phyloP scores from a whole-genome alignment of 208 protist genomes.

The Herpetomonas muscarum region DNA sequence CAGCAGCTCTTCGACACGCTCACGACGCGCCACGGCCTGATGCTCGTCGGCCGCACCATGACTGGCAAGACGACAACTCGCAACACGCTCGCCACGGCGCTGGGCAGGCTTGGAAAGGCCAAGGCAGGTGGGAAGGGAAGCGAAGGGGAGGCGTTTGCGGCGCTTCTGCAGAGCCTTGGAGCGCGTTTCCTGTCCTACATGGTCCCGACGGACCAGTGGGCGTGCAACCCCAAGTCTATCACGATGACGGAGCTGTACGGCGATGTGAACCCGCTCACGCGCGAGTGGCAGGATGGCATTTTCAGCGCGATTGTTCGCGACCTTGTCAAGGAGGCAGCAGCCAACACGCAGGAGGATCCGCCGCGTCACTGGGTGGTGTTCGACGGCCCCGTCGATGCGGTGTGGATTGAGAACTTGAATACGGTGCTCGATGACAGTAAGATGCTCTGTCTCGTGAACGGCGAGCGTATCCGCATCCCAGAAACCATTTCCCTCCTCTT shows the following conservation, averaged over 20 bases:
- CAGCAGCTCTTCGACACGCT: conserved; percentile 94
- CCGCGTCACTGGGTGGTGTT: conserved; percentile 95
- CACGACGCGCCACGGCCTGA: conserved; percentile 86
- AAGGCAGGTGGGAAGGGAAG: conserved; percentile 5
- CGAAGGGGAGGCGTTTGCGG: too few relatives aligned
- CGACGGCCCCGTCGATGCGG: conserved; percentile 97
- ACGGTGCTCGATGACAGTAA: conserved; percentile 98
- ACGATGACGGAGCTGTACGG: conserved; percentile 96
- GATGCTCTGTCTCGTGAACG: conserved; percentile 96
- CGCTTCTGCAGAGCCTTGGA: conserved; percentile 28
- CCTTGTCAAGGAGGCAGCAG: conserved; percentile 54
- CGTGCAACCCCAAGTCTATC: conserved; percentile 94
- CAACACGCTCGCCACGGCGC: conserved; percentile 62
- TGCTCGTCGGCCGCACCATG: conserved; percentile 95
- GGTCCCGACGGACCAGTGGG: conserved; percentile 44
- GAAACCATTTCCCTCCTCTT: conserved; percentile 93
- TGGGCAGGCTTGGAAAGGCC: conserved; percentile 44
- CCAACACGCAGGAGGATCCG: not conserved
- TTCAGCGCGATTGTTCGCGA: conserved; percentile 88
- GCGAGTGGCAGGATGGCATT: conserved; percentile 96
- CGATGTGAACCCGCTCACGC: conserved; percentile 90
- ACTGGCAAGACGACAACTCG: conserved; percentile 91
- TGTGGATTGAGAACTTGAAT: conserved; percentile 99
- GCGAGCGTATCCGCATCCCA: conserved; percentile 94
- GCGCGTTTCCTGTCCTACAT: conserved; percentile 63